These are phyloP conservation scores for Omphalotus olearius DNA, from an alignment of 1,284 basidiomycete species.

Conservation along the genomic window DNA sequence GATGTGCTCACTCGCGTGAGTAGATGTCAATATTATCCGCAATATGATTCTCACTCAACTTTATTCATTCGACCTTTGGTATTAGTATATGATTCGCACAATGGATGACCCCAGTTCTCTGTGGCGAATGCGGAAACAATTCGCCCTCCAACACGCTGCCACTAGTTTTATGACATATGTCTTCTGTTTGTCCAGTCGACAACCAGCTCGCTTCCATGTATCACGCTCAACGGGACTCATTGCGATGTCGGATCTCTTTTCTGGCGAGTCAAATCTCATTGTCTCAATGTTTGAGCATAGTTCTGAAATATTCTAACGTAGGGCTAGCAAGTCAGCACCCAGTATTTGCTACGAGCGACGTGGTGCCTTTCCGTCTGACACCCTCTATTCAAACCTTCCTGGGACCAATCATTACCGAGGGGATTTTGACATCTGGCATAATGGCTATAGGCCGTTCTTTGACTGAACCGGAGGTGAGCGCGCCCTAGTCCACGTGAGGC, in stretches of 20 bases:
- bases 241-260: slow-evolving; percentile 87
- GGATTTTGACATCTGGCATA: slow-evolving; percentile 80
- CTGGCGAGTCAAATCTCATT: slow-evolving; percentile 48
- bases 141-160: slow-evolving; percentile 86
- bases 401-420: slow-evolving; percentile 87
- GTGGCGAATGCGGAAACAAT: slow-evolving; percentile 98
- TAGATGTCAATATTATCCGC: slow-evolving; percentile 13
- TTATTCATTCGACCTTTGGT: slow-evolving; percentile 5
- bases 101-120: slow-evolving; percentile 86
- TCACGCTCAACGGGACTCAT: slow-evolving; percentile 88
- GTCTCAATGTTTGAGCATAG: background rate
- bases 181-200: slow-evolving; percentile 81
- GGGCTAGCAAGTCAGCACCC: slow-evolving; percentile 43
- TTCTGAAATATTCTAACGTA: slow-evolving; percentile 14
- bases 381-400: slow-evolving; percentile 96
- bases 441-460: slow-evolving; percentile 91
- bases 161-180: slow-evolving; percentile 93
- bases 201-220: slow-evolving; percentile 85
- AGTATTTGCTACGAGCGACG: slow-evolving; percentile 76
- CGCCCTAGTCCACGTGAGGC: background rate
- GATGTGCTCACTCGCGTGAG: slow-evolving; percentile 81
- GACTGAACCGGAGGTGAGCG: slow-evolving; percentile 84
- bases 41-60: background rate
- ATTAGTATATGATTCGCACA: slow-evolving; percentile 83
- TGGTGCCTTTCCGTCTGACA: slow-evolving; percentile 95